Base-by-base conservation (phyloP, 192 early-diverging fungal genomes). In the Mortierella antarctica region DNA sequence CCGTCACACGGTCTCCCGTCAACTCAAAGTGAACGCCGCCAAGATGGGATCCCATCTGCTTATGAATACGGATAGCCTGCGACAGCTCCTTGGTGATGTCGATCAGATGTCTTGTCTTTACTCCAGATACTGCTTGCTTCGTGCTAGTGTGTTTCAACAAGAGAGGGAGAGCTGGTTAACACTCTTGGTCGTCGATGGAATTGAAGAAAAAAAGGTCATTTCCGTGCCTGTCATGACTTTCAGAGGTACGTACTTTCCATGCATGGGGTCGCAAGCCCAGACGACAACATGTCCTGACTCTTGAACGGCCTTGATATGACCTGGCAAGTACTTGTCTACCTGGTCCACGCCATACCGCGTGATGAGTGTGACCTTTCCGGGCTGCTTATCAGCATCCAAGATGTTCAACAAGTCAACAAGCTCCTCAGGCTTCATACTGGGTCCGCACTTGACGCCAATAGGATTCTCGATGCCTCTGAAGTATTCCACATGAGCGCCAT, bases 191-290 rank as follows among this genome's bases (percentile, higher is more conserved):
- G 12, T 53, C 21, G n/a, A 60, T 45, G 11, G 12, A 44, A 14
- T 4, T 20, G 45, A 44, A 68, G 49, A 9, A 6, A 58, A 58
- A 23, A 57, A 20, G 57, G 11, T 42, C 15, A 53, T 5, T 11
- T 15, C 15, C 7, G 31, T 53, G 50, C 18, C 39, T 8, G 17
- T 6, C 12, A 44, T 1, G 44, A 55, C n/a, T 7, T 20, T 17
- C 42, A 56, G 13, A 6, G 39, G 9, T 40, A 84, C 86, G 53
- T 73, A 87, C 86, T 99, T 99, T 73, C 98, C 98, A 82, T 99
- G 98, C 96, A 97, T 98, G 13, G 98, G 98, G 81, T 99, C 98
- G 84, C 93, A 95, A 46, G 89, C 95, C 98, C 98, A 99, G 10
- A 98, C 96, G 1, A 96, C 95, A 74, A 89, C 86, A 85, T 98